A percentile compares a stretch with the other conserved stretches of the same genome.
phyloP scores from a whole-genome alignment of 805 yeast genomes.

The Ogataea dorogensis region DNA sequence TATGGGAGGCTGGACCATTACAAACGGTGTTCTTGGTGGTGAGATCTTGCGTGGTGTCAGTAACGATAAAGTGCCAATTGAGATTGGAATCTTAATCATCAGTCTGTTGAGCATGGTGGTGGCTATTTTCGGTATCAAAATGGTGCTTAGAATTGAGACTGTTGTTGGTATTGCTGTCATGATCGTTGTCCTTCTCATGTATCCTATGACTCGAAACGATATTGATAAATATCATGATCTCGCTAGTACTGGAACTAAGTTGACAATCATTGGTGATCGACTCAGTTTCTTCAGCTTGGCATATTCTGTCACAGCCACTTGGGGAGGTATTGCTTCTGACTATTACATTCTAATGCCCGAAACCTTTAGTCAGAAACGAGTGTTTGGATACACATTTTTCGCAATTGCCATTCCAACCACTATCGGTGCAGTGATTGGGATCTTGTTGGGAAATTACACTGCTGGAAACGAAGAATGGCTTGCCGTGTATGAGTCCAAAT shows the following conservation, averaged over 20 bases:
- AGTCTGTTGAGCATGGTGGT: slow-evolving; percentile 61
- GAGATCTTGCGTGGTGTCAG: slow-evolving; percentile 70
- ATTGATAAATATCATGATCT: slow-evolving; percentile 38
- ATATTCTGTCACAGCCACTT: slow-evolving; percentile 79
- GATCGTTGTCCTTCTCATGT: slow-evolving; percentile 63
- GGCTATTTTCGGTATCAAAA: slow-evolving; percentile 76
- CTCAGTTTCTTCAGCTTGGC: slow-evolving; percentile 69
- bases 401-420: slow-evolving; percentile 70
- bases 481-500: slow-evolving; percentile 51
- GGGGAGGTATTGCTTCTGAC: slow-evolving; percentile 88
- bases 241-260: slow-evolving; percentile 36
- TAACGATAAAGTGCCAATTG: slow-evolving; percentile 62
- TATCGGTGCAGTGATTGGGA: slow-evolving; percentile 73
- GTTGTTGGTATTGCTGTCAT: slow-evolving; percentile 67
- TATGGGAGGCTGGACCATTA: slow-evolving; percentile 90
- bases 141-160: slow-evolving; percentile 66
- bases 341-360: slow-evolving; percentile 82
- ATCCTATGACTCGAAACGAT: slow-evolving; percentile 52
- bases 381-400: slow-evolving; percentile 61
- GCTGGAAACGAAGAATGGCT: slow-evolving; percentile 55
- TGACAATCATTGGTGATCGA: slow-evolving; percentile 63
- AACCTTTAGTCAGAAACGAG: slow-evolving; percentile 51
- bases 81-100: slow-evolving; percentile 73
- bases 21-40: slow-evolving; percentile 87
- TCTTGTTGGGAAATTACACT: slow-evolving; percentile 68